Evolutionary conservation across 139 green algal species (phyloP).

Genomic region (Micromonas pusilla): DNA sequence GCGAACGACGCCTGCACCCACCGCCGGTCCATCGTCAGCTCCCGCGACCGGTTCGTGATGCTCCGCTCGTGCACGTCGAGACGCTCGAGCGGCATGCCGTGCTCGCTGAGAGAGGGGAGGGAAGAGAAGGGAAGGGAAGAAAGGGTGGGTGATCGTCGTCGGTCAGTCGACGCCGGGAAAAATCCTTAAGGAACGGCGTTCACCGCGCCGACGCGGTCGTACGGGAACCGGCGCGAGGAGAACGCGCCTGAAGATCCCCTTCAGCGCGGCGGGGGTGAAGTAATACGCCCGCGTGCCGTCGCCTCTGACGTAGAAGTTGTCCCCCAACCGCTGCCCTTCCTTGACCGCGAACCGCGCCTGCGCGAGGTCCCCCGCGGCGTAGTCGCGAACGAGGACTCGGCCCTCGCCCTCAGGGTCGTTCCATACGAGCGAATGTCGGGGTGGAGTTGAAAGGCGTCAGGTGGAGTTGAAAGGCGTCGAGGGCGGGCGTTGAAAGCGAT

Average conservation of each 20-base stretch:
- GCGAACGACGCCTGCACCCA: constrained; percentile 72
- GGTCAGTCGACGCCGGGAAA: too few species aligned
- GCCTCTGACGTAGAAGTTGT: constrained; percentile 63
- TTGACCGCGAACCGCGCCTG: constrained; percentile 26
- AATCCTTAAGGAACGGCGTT: too few species aligned
- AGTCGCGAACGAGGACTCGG: constrained; percentile 44
- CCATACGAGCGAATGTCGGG: too few species aligned
- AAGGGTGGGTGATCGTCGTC: too few species aligned
- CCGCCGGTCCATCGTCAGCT: constrained; percentile 55
- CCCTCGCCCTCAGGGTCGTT: not conserved
- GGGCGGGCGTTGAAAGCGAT: too few species aligned
- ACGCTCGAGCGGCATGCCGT: constrained; percentile 49
- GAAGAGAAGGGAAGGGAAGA: too few species aligned
- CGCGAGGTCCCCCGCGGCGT: constrained; percentile 50
- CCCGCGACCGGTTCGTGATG: constrained; percentile 56
- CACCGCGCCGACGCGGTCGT: too few species aligned
- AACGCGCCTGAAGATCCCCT: too few species aligned
- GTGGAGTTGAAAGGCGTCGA: too few species aligned
- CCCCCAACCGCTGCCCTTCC: constrained; percentile 30
- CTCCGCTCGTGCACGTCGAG: constrained; percentile 41
- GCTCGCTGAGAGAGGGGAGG: not conserved
- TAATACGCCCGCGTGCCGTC: constrained; percentile 69
- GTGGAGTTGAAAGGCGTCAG: too few species aligned
- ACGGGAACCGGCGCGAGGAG: too few species aligned
- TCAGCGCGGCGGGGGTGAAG: too few species aligned